A percentile compares a stretch with the other conserved stretches of the same genome.
phyloP scores from a whole-genome alignment of 306 rosid genomes.

The Lotus japonicus region DNA sequence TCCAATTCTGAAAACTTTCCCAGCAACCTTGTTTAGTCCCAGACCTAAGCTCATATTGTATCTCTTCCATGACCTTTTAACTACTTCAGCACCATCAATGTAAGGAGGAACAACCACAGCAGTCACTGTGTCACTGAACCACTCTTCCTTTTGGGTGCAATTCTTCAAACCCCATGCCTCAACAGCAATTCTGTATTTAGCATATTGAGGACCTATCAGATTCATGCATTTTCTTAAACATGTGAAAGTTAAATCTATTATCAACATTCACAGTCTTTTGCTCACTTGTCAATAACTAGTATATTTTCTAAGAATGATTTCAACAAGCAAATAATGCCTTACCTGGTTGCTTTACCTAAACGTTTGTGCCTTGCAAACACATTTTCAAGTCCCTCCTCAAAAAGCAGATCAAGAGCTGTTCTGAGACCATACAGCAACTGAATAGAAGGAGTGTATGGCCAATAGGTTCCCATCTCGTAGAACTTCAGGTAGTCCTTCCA shows the following conservation, averaged over 20 bases:
- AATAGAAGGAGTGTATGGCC: conserved; percentile 99
- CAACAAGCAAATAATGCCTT: conserved; percentile 10
- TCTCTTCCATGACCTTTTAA: conserved; percentile 86
- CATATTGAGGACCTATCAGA: conserved; percentile 10
- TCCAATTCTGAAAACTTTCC: conserved; percentile 97
- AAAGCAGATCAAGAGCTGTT: conserved; percentile 84
- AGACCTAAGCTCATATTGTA: conserved; percentile 95
- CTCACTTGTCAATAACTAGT: neutral
- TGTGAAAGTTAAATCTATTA: neutral
- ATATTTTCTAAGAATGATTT: neutral
- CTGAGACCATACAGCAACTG: conserved; percentile 86
- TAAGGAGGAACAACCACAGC: conserved; percentile 87
- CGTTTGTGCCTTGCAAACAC: conserved; percentile 82
- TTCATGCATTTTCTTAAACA: neutral
- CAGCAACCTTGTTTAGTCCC: conserved; percentile 94
- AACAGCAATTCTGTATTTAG: conserved; percentile 75
- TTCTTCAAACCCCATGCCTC: conserved; percentile 99
- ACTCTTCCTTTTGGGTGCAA: conserved; percentile 92
- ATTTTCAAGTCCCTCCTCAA: conserved; percentile 96
- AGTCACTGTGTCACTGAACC: conserved; percentile 92
- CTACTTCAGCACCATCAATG: conserved; percentile 81
- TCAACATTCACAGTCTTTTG: neutral
- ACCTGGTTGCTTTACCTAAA: conserved; percentile 90
- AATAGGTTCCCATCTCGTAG: conserved; percentile 82
- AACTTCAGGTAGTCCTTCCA: conserved; percentile 94